Base-by-base conservation (phyloP, 2,329 filamentous ascomycete genomes). In the Phaeosphaeria sp. region DNA sequence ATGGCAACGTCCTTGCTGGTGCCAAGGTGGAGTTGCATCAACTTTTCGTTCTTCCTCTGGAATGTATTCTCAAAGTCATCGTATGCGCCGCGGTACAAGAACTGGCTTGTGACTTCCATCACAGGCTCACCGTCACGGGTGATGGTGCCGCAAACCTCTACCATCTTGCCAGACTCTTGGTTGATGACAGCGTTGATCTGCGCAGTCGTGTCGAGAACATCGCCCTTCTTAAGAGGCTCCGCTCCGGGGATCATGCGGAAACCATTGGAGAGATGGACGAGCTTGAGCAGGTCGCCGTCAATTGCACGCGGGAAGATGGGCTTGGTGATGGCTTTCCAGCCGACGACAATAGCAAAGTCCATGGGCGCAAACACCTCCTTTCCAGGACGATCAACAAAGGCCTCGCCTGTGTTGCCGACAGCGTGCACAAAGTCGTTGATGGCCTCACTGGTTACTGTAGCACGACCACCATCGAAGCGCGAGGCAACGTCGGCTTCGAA, bases 371-470 rank as follows among this genome's bases (percentile, higher is more conserved):
- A 94, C 64, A 97, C 91, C 62, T 91, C 89, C 83, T 98, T 98
- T 66, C 93, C 94, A 46, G 93, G 94, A 48, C 94, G 88, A 72
- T 98, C 94, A 52, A 99, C 94, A 68, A 99, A 99, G 7, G 95
- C 93, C 77, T 99, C 95, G 39, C 94, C 94, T 15, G 91, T 97
- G 81, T 99, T 99, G 64, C 96, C 95, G 65, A 99, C 95, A 46
- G 95, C 94, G 75, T 99, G 93, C n/a, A 98, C 93, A 68, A 99
- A 99, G 81, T 99, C 93, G 62, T 96, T 96, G 81, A 99, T 97
- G 62, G 90, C 93, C 76, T 97, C 91, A 58, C 90, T 89, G 4
- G 92, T 97, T 66, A 99, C 93, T 23, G 87, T 92, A 5, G 92
- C 87, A 67, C 89, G 89, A 64, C 95, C 95, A 73, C 95, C 95